Conservation (phyloP, 1,284 basidiomycete species). For the Cutaneotrichosporon cavernicola region DNA sequence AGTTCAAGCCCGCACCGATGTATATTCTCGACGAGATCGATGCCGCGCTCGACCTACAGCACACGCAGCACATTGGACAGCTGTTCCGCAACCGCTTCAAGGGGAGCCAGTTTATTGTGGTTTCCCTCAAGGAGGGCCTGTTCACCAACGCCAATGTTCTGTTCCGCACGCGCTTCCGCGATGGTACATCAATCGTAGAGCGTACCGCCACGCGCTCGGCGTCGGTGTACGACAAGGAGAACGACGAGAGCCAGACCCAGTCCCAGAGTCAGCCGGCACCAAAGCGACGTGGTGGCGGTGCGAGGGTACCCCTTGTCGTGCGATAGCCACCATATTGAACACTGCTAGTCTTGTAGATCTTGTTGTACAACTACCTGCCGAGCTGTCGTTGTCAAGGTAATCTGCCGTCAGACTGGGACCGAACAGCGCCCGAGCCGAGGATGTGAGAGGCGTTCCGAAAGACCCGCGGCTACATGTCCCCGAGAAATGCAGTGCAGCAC, state of each 20-base stretch:
- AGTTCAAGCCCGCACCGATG: slow-evolving; percentile 99
- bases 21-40: slow-evolving; percentile 99
- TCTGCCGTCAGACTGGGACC: not conserved
- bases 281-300: not conserved
- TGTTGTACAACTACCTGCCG: not conserved
- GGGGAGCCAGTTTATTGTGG: slow-evolving; percentile 92
- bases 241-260: slow-evolving; percentile 9
- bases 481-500: too few species aligned
- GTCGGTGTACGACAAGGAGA: slow-evolving; percentile 14
- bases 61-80: slow-evolving; percentile 95
- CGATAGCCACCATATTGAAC: not conserved
- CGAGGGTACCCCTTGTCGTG: not conserved
- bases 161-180: slow-evolving; percentile 85
- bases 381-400: not conserved
- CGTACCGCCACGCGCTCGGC: slow-evolving; percentile 40
- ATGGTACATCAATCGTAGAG: slow-evolving; percentile 88
- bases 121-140: slow-evolving; percentile 92
- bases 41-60: slow-evolving; percentile 90
- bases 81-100: slow-evolving; percentile 96
- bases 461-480: too few species aligned
- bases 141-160: slow-evolving; percentile 98
- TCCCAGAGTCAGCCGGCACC: not conserved
- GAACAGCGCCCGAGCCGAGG: not conserved
- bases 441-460: not conserved
- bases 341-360: not conserved